Evolutionary conservation across 441 rosid genomes (phyloP).

Genomic region (Manihot esculenta): DNA sequence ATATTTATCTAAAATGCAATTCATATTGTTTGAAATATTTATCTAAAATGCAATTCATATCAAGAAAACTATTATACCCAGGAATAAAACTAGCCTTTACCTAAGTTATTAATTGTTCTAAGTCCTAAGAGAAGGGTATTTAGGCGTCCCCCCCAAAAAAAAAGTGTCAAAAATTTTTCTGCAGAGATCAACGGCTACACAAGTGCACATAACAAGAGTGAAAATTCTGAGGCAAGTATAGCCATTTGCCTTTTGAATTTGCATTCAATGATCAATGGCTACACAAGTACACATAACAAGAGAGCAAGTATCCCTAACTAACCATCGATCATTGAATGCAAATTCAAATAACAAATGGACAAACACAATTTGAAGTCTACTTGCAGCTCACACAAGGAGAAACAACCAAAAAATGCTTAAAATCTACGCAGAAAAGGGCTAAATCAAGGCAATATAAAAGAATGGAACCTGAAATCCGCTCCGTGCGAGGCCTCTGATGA

Average conservation of each 20-base stretch:
- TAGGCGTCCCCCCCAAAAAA: neutral
- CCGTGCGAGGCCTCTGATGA: slow-evolving; percentile 48
- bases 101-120: neutral
- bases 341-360: neutral
- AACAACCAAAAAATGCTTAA: neutral
- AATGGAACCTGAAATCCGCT: slow-evolving; percentile 68
- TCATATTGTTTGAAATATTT: neutral
- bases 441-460: neutral
- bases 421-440: neutral
- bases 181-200: too few relatives aligned
- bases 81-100: neutral
- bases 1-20: too few relatives aligned
- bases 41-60: neutral
- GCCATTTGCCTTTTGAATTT: too few relatives aligned
- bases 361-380: neutral
- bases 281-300: neutral
- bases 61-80: neutral
- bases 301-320: neutral
- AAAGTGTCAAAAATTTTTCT: neutral
- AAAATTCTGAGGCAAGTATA: too few relatives aligned
- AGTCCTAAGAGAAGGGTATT: neutral
- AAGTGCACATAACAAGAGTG: too few relatives aligned
- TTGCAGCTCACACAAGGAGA: neutral
- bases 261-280: too few relatives aligned
- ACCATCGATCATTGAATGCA: neutral